phyloP scores from a whole-genome alignment of 1,139 yeast genomes.

The Yamadazyma blattariae region DNA sequence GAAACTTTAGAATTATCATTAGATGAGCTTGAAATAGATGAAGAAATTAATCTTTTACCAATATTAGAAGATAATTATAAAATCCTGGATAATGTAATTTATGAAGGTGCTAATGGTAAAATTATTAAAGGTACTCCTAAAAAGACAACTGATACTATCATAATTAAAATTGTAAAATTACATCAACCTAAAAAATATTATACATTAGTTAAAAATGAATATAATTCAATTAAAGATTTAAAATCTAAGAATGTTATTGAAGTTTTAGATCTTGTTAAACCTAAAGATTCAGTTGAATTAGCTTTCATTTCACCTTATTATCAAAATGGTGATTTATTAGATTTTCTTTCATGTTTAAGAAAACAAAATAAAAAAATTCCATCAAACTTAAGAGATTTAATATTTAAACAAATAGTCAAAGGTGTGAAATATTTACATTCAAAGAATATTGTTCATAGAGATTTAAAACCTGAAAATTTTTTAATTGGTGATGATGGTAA shows the following conservation, averaged over 20 bases:
- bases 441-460: conserved; percentile 47
- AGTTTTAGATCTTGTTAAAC: conserved; percentile 22
- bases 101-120: conserved; percentile 47
- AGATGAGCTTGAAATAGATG: no score
- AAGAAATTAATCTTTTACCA: conserved; percentile 1
- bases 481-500: conserved; percentile 44
- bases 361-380: conserved; percentile 27
- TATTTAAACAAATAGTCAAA: conserved; percentile 46
- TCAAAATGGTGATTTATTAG: conserved; percentile 47
- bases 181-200: conserved; percentile 12
- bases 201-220: conserved; percentile 29
- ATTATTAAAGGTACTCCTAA: conserved; percentile 31
- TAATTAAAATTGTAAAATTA: conserved; percentile 31
- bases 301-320: conserved; percentile 41
- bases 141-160: conserved; percentile 18
- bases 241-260: conserved; percentile 30
- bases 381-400: conserved; percentile 38
- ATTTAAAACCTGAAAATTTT: conserved; percentile 55
- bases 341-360: conserved; percentile 36
- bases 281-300: conserved; percentile 16
- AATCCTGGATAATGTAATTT: conserved; percentile 24
- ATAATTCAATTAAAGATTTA: conserved; percentile 24
- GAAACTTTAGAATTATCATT: no score
- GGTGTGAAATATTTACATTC: conserved; percentile 47
- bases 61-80: conserved; percentile 7